phyloP scores from a whole-genome alignment of 306 rosid genomes.

The Cicer bijugum region DNA sequence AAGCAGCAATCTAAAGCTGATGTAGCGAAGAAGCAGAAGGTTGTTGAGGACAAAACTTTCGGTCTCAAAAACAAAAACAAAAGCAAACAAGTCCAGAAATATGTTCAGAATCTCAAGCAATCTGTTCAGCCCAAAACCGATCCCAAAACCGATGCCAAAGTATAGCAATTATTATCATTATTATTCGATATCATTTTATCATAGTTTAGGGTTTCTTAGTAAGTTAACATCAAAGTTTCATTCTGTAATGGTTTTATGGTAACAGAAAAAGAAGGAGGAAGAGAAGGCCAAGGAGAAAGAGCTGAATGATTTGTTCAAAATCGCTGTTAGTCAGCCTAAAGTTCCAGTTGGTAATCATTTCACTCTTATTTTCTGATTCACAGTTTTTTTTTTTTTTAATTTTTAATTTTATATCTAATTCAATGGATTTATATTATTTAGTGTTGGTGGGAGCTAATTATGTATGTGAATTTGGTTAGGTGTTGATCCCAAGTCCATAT shows the following conservation, averaged over 20 bases:
- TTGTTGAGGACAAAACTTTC: conserved; percentile 95
- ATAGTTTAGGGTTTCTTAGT: not conserved
- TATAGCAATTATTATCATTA: not conserved
- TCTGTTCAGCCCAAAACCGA: conserved; percentile 75
- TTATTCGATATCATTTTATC: not conserved
- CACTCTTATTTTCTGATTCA: not conserved
- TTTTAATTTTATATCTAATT: not conserved
- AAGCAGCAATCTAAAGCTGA: conserved; percentile 85
- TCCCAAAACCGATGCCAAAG: conserved; percentile 73
- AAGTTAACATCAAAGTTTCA: not conserved
- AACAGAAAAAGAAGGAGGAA: conserved; percentile 95
- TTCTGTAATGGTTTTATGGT: conserved; percentile 14
- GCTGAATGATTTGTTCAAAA: conserved; percentile 85
- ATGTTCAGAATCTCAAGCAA: conserved; percentile 76
- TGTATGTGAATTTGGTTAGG: conserved; percentile 56
- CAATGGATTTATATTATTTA: not conserved
- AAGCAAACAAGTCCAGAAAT: conserved; percentile 87
- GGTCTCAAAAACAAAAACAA: conserved; percentile 95
- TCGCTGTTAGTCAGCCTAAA: conserved; percentile 94
- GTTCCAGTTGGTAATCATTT: conserved; percentile 78
- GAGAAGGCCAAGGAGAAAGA: conserved; percentile 94
- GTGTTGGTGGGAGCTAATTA: conserved; percentile 34
- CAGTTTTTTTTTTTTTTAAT: not conserved
- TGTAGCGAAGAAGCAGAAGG: conserved; percentile 91
- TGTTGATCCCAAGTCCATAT: conserved; percentile 95